These are phyloP conservation scores for Prorocentrum cordatum DNA, from an alignment of 169 alveolate genomes.

Conservation along the genomic window DNA sequence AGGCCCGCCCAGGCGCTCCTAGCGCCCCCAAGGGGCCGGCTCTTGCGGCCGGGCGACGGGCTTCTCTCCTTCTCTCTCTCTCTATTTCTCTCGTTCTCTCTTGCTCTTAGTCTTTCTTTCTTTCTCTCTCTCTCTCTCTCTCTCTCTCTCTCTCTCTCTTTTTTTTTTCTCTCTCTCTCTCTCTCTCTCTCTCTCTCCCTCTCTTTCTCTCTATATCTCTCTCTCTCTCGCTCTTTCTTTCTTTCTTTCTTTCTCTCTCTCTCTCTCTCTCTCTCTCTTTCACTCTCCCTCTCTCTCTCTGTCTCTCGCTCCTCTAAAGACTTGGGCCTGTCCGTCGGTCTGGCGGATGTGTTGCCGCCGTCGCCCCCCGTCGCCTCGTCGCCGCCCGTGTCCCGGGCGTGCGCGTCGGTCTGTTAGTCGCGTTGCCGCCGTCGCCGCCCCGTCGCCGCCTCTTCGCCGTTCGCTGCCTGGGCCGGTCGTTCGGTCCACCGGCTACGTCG, in stretches of 20 bases:
- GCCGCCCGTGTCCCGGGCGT: too few relatives aligned
- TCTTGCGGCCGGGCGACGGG: too few relatives aligned
- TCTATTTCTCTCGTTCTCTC: neutral
- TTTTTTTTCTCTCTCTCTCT: neutral
- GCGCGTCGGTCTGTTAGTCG: too few relatives aligned
- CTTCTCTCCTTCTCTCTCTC: neutral
- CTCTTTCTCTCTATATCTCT: neutral
- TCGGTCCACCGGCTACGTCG: too few relatives aligned
- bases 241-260: neutral
- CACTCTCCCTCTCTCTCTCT: neutral
- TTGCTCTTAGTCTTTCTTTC: neutral
- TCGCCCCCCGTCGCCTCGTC: too few relatives aligned
- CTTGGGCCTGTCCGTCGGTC: too few relatives aligned
- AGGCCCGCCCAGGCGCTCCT: too few relatives aligned
- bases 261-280: neutral
- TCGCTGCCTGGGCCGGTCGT: too few relatives aligned
- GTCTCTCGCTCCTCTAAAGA: neutral
- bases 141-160: neutral
- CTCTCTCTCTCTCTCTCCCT: neutral
- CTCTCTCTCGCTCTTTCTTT: neutral
- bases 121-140: neutral
- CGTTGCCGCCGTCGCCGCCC: too few relatives aligned
- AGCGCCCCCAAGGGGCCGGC: too few relatives aligned
- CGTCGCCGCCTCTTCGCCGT: too few relatives aligned
- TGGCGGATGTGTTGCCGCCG: too few relatives aligned